Percentiles rank a stretch among this genome's conserved stretches.
These are phyloP conservation scores for Sporobolomyces roseus DNA, from an alignment of 768 basidiomycete genomes.

Conservation along the genomic window DNA sequence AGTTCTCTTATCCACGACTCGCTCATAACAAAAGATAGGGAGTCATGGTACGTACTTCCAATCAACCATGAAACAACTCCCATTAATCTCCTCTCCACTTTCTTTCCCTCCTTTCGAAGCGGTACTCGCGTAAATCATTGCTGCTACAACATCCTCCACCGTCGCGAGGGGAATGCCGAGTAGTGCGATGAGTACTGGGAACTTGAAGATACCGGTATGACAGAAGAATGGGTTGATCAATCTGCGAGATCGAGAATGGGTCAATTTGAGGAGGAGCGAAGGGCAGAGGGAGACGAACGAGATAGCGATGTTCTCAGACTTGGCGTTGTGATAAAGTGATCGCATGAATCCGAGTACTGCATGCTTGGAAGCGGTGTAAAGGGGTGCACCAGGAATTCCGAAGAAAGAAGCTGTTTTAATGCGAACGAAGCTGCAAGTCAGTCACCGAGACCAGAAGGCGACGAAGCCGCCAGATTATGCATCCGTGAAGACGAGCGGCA, in stretches of 20 bases:
- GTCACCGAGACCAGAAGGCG: too few relatives aligned
- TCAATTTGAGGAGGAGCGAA: not conserved
- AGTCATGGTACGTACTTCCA: constrained; percentile 12
- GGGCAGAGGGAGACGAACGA: constrained; percentile 51
- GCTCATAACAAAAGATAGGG: too few relatives aligned
- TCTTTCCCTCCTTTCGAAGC: constrained; percentile 50
- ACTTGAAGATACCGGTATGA: constrained; percentile 56
- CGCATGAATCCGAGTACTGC: constrained; percentile 59
- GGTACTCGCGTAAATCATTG: constrained; percentile 56
- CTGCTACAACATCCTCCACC: constrained; percentile 54
- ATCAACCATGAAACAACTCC: constrained; percentile 22
- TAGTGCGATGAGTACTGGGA: constrained; percentile 52
- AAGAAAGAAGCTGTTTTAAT: constrained; percentile 60
- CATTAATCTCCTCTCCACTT: not conserved
- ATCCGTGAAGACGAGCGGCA: too few relatives aligned
- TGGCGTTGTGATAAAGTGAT: constrained; percentile 51
- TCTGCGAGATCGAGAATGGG: not conserved
- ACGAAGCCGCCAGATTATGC: too few relatives aligned
- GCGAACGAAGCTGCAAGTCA: too few relatives aligned
- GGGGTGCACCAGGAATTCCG: constrained; percentile 52
- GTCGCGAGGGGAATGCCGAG: constrained; percentile 49
- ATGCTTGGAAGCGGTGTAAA: constrained; percentile 59
- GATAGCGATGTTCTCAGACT: constrained; percentile 51
- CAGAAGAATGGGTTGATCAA: constrained; percentile 16
- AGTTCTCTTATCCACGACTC: not conserved